Conservation (phyloP, 2,329 filamentous ascomycete species). For the Colletotrichum agaves region DNA sequence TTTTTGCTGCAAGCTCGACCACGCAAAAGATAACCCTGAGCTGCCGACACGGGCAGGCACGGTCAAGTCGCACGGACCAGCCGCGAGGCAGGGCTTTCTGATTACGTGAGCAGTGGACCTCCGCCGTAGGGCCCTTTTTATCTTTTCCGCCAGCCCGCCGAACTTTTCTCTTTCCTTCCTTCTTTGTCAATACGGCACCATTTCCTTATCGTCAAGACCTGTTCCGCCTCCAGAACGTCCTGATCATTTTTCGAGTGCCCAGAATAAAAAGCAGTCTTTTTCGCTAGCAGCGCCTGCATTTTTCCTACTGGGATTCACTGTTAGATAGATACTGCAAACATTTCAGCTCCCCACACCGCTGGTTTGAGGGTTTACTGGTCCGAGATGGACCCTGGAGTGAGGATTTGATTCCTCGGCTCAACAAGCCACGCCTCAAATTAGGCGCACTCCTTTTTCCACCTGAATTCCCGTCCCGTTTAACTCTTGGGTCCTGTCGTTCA, state of each 20-base stretch:
- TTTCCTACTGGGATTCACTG: conserved; percentile 78
- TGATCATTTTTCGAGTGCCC: conserved; percentile 93
- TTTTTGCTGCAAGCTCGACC: conserved; percentile 41
- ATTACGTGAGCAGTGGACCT: conserved; percentile 28
- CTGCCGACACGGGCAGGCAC: not conserved
- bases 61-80: not conserved
- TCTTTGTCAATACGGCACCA: conserved; percentile 69
- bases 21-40: conserved; percentile 15
- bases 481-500: not conserved
- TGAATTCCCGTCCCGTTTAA: not conserved
- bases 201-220: conserved; percentile 96
- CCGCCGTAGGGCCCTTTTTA: conserved; percentile 32
- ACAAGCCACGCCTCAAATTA: not conserved
- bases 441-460: not conserved
- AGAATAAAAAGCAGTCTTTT: conserved; percentile 89
- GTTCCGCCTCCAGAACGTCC: conserved; percentile 75
- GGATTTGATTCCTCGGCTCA: not conserved
- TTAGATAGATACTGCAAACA: conserved; percentile 99
- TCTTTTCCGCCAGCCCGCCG: conserved; percentile 14
- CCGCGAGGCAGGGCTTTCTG: not conserved
- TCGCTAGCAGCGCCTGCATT: conserved; percentile 95
- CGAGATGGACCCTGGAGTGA: not conserved
- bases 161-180: conserved; percentile 45
- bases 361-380: not conserved
- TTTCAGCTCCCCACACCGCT: conserved; percentile 41